Percentiles rank a stretch among this genome's conserved stretches.
Conservation (phyloP, 306 rosid species). For the Cicer judaicum region DNA sequence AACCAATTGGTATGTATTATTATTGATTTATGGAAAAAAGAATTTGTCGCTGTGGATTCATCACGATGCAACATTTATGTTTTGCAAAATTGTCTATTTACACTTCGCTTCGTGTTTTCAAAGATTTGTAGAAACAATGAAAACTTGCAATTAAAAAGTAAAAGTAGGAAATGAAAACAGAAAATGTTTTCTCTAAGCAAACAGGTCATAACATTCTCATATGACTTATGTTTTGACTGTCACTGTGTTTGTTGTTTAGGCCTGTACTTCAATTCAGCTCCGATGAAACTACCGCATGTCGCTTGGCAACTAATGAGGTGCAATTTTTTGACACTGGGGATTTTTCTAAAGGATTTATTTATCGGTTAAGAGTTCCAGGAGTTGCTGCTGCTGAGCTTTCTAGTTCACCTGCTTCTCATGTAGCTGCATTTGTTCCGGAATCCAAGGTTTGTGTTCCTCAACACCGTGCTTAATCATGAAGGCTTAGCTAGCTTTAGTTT, state of each 20-base stretch:
- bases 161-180: neutral
- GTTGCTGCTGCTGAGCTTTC: conserved; percentile 83
- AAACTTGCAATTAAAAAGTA: neutral
- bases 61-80: neutral
- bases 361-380: conserved; percentile 75
- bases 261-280: conserved; percentile 81
- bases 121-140: neutral
- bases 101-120: neutral
- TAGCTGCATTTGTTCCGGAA: conserved; percentile 91
- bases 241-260: conserved; percentile 52
- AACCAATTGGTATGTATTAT: conserved; percentile 62
- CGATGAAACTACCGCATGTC: conserved; percentile 80
- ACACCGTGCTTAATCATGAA: conserved; percentile 11
- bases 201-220: neutral
- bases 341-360: conserved; percentile 70
- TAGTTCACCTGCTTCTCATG: conserved; percentile 76
- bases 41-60: neutral
- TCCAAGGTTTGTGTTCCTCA: conserved; percentile 64
- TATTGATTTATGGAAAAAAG: neutral
- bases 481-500: conserved; percentile 18
- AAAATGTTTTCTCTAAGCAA: neutral
- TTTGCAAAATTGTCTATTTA: neutral
- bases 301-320: conserved; percentile 82
- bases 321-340: conserved; percentile 76
- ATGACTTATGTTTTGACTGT: conserved; percentile 6